These are phyloP conservation scores for Metarhizium album DNA, from an alignment of 2,329 filamentous ascomycete species.

Conservation along the genomic window DNA sequence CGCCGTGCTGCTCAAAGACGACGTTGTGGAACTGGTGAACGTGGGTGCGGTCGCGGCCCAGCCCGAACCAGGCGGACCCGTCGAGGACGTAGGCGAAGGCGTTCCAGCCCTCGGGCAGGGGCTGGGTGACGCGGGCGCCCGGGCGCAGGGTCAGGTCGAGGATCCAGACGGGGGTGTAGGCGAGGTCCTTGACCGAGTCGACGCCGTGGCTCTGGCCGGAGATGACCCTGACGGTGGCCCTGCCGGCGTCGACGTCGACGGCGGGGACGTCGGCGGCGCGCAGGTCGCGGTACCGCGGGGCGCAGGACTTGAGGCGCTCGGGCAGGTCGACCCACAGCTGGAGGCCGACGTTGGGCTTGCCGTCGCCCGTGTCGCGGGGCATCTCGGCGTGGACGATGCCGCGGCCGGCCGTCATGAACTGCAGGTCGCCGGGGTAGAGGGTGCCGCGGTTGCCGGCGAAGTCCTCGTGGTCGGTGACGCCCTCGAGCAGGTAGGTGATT, in stretches of 20 bases:
- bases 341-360: conserved; percentile 70
- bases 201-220: conserved; percentile 74
- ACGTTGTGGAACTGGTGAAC: conserved; percentile 75
- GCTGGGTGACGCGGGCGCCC: conserved; percentile 66
- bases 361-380: conserved; percentile 69
- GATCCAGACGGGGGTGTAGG: conserved; percentile 96
- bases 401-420: conserved; percentile 93
- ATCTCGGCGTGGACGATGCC: conserved; percentile 96
- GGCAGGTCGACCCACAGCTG: conserved; percentile 96
- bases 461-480: conserved; percentile 84
- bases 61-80: conserved; percentile 56
- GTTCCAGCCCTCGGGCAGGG: conserved; percentile 74
- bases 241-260: conserved; percentile 59
- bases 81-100: conserved; percentile 80
- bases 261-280: conserved; percentile 67
- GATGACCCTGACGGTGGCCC: conserved; percentile 80
- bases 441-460: conserved; percentile 80
- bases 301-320: conserved; percentile 68
- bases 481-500: conserved; percentile 82
- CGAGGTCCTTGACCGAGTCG: conserved; percentile 79
- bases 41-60: conserved; percentile 35
- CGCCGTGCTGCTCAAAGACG: conserved; percentile 72
- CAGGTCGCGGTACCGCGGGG: conserved; percentile 86
- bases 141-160: conserved; percentile 73
- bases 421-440: conserved; percentile 76